A percentile compares a stretch with the other conserved stretches of the same genome.
Conservation (phyloP, 768 basidiomycete genomes). For the Rhodotorula toruloides region DNA sequence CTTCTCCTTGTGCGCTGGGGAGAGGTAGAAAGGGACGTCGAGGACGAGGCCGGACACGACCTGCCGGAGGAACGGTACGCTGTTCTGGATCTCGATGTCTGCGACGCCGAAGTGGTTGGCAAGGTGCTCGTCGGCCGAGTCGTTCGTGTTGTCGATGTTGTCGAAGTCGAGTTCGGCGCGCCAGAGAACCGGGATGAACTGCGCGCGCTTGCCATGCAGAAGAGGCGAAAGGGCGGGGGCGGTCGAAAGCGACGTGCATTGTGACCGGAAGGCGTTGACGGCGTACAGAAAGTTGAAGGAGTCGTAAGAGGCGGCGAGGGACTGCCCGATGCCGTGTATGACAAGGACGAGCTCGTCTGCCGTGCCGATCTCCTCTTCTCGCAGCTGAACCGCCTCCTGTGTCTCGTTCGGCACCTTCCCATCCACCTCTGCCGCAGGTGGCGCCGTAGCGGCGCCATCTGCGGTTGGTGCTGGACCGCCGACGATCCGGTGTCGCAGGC, state of each 20-base stretch:
- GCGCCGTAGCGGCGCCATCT: neutral
- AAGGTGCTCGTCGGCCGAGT: conserved; percentile 33
- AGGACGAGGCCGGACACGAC: conserved; percentile 38
- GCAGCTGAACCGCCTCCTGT: conserved; percentile 11
- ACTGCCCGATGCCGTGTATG: conserved; percentile 41
- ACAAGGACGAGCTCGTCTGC: conserved; percentile 41
- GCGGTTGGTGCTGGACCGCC: conserved; percentile 3
- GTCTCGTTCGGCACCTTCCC: conserved; percentile 2
- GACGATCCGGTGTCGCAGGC: conserved; percentile 20
- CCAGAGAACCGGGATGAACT: conserved; percentile 43
- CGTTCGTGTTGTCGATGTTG: conserved; percentile 18
- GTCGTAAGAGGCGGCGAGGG: conserved; percentile 35
- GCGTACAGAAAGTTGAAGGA: conserved; percentile 40
- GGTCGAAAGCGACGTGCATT: conserved; percentile 29
- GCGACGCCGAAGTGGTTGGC: conserved; percentile 35
- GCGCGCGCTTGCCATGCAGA: conserved; percentile 31
- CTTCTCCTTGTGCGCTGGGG: conserved; percentile 35
- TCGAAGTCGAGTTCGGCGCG: conserved; percentile 38
- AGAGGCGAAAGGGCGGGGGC: conserved; percentile 28
- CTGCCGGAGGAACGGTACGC: conserved; percentile 38
- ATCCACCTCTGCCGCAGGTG: neutral
- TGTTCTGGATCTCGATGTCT: conserved; percentile 34
- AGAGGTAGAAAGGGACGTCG: conserved; percentile 40
- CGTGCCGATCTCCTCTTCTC: conserved; percentile 26
- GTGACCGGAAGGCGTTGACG: conserved; percentile 37